A percentile compares a stretch with the other conserved stretches of the same genome.
Evolutionary conservation across 2,329 filamentous ascomycete genomes (phyloP).

Genomic region (Didymella pomorum): DNA sequence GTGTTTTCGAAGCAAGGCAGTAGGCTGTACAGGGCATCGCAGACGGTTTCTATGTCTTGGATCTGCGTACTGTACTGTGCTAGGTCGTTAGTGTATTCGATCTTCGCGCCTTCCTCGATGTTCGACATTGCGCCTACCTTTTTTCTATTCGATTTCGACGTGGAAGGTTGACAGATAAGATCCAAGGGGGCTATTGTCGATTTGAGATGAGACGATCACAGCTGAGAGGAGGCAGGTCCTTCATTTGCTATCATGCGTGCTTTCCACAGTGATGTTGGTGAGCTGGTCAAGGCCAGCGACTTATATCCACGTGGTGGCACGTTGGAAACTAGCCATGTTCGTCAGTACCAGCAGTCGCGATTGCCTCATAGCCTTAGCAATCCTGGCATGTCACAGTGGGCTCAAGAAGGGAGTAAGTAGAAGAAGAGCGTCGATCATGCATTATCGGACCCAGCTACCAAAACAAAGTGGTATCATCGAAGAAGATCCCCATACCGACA

Average conservation of each 20-base stretch:
- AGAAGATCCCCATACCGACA: neutral
- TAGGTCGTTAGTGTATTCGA: neutral
- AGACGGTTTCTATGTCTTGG: neutral
- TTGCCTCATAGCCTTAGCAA: too few species aligned
- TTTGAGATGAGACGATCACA: too few species aligned
- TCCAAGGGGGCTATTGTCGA: too few species aligned
- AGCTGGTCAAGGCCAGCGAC: neutral
- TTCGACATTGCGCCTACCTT: neutral
- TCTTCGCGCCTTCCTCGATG: neutral
- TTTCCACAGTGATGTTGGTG: neutral
- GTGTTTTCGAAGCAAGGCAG: neutral
- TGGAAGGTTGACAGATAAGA: too few species aligned
- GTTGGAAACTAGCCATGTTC: too few species aligned
- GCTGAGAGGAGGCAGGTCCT: too few species aligned
- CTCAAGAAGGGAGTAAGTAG: neutral
- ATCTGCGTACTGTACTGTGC: neutral
- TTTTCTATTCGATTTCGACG: too few species aligned
- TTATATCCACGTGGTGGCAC: neutral
- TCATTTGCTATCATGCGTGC: neutral
- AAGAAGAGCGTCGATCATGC: slow-evolving; percentile 4
- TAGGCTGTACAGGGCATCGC: neutral
- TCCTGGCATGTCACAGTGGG: too few species aligned
- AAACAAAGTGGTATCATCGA: slow-evolving; percentile 23
- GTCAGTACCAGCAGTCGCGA: too few species aligned
- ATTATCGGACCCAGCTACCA: slow-evolving; percentile 14